phyloP scores from a whole-genome alignment of 2,329 filamentous ascomycete species.

The Chaetomiaceae sp. region DNA sequence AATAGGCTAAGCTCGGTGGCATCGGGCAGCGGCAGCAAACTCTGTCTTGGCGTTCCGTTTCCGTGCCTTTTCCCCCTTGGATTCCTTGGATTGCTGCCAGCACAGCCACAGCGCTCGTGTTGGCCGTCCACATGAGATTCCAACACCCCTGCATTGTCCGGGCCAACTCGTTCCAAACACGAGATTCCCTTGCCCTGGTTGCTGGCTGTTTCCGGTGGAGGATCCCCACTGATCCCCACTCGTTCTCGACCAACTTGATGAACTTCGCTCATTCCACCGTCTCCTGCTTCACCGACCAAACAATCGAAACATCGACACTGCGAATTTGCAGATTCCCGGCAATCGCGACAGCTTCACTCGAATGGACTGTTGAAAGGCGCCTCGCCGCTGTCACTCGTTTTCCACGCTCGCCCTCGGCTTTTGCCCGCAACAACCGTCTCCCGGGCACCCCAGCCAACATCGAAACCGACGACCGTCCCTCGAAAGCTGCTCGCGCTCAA shows the following conservation, averaged over 20 bases:
- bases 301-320: neutral
- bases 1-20: neutral
- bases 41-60: constrained; percentile 7
- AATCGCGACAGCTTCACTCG: neutral
- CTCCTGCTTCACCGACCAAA: neutral
- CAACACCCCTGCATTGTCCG: neutral
- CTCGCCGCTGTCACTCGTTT: constrained; percentile 15
- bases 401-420: neutral
- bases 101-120: constrained; percentile 14
- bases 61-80: constrained; percentile 1
- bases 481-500: neutral
- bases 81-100: constrained; percentile 5
- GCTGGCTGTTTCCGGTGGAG: neutral
- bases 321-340: neutral
- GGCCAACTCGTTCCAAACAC: constrained; percentile 10
- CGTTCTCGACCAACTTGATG: constrained; percentile 2
- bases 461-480: neutral
- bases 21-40: too few species aligned
- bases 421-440: neutral
- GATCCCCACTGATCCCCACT: constrained; percentile 1
- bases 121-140: constrained; percentile 4
- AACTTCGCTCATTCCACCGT: constrained; percentile 5
- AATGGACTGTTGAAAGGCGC: neutral
- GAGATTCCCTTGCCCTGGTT: constrained; percentile 7
- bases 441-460: neutral